Percentiles rank a stretch among this genome's conserved stretches.
These are phyloP conservation scores for Paxillus involutus DNA, from an alignment of 768 basidiomycete genomes.

Conservation along the genomic window DNA sequence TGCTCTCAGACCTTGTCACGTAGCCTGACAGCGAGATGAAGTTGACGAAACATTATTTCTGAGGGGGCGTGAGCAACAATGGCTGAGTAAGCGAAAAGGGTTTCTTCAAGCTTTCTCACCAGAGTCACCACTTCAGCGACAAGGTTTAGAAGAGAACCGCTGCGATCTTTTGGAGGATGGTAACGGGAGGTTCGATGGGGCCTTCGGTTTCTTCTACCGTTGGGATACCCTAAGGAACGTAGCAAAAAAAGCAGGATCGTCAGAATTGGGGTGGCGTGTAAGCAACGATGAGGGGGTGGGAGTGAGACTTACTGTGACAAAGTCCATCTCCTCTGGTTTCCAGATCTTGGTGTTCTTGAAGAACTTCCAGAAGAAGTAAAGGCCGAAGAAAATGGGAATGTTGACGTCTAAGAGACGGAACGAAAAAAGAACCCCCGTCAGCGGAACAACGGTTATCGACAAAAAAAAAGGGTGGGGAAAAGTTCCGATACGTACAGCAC, in stretches of 20 bases:
- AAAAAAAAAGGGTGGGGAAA: not conserved
- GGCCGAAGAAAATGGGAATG: constrained; percentile 17
- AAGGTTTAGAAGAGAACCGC: constrained; percentile 46
- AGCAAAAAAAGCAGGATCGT: too few relatives aligned
- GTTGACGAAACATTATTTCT: too few relatives aligned
- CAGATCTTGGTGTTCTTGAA: constrained; percentile 33
- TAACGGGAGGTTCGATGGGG: constrained; percentile 50
- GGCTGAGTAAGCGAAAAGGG: too few relatives aligned
- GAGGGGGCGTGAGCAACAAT: too few relatives aligned
- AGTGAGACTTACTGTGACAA: constrained; percentile 51
- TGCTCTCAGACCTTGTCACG: too few relatives aligned
- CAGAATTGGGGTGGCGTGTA: too few relatives aligned
- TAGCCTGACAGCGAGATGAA: too few relatives aligned
- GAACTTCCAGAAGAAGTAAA: constrained; percentile 23
- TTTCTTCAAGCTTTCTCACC: too few relatives aligned
- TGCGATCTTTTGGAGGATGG: constrained; percentile 51
- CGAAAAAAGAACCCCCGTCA: not conserved
- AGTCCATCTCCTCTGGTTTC: constrained; percentile 68
- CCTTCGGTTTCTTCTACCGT: constrained; percentile 64
- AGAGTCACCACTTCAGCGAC: too few relatives aligned
- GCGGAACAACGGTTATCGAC: not conserved
- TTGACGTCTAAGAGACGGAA: constrained; percentile 30
- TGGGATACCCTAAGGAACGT: constrained; percentile 53
- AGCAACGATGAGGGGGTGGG: too few relatives aligned
- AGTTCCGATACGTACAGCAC: constrained; percentile 34